Percentiles rank a stretch among this genome's conserved stretches.
Evolutionary conservation across 208 protist species (phyloP).

Genomic region (Trypanosoma scelopori): DNA sequence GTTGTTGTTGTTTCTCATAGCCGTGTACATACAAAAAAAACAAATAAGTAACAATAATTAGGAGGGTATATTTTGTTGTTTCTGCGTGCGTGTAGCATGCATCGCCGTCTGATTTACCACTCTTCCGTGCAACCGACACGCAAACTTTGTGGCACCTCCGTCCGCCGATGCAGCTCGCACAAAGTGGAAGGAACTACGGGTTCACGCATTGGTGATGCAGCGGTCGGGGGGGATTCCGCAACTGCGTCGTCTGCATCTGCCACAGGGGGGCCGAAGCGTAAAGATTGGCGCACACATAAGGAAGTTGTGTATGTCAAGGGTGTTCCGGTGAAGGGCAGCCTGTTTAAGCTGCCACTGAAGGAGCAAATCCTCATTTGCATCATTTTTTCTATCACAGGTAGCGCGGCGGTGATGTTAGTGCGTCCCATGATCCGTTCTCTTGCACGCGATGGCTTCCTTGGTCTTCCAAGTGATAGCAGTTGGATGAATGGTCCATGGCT

Average conservation of each 20-base stretch:
- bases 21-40: too few relatives aligned
- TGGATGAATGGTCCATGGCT: conserved; percentile 84
- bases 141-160: neutral
- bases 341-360: conserved; percentile 71
- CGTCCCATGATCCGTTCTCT: conserved; percentile 73
- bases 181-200: conserved; percentile 33
- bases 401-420: conserved; percentile 63
- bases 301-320: conserved; percentile 82
- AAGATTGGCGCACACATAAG: conserved; percentile 79
- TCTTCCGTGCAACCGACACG: conserved; percentile 19
- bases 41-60: too few relatives aligned
- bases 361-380: conserved; percentile 83
- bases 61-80: conserved; percentile 4
- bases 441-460: conserved; percentile 73
- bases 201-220: conserved; percentile 22
- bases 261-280: conserved; percentile 38
- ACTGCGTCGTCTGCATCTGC: conserved; percentile 17
- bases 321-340: conserved; percentile 67
- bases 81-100: conserved; percentile 24
- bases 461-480: conserved; percentile 64
- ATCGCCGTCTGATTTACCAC: conserved; percentile 19
- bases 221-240: conserved; percentile 24
- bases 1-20: too few relatives aligned
- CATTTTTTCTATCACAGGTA: conserved; percentile 79
- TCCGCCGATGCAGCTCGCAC: conserved; percentile 21